These are phyloP conservation scores for Penicillium arizonense DNA, from an alignment of 495 filamentous ascomycete genomes.

Conservation along the genomic window DNA sequence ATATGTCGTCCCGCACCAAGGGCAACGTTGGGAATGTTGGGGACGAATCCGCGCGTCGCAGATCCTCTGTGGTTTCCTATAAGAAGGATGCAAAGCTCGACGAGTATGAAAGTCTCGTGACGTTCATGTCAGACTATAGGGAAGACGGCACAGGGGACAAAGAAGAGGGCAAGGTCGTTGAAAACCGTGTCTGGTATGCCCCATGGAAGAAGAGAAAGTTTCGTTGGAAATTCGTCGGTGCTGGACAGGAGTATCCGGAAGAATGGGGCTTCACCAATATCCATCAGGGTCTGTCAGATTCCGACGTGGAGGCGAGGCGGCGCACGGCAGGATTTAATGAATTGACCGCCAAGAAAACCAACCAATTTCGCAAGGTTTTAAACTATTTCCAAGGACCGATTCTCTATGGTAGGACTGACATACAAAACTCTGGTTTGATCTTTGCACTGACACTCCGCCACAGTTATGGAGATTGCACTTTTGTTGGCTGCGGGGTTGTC, in stretches of 20 bases:
- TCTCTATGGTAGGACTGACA: slow-evolving; percentile 65
- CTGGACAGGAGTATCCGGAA: slow-evolving; percentile 51
- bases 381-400: slow-evolving; percentile 76
- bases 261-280: slow-evolving; percentile 74
- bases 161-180: slow-evolving; percentile 25
- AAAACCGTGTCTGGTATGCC: slow-evolving; percentile 48
- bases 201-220: slow-evolving; percentile 58
- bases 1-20: too few species aligned
- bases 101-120: slow-evolving; percentile 55
- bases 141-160: slow-evolving; percentile 36
- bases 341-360: slow-evolving; percentile 69
- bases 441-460: too few species aligned
- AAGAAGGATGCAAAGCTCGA: slow-evolving; percentile 27
- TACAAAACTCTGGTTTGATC: neutral
- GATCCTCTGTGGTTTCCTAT: too few species aligned
- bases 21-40: too few species aligned
- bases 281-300: slow-evolving; percentile 60
- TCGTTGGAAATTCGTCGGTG: slow-evolving; percentile 36
- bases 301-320: slow-evolving; percentile 54
- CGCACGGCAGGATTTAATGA: slow-evolving; percentile 65
- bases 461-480: slow-evolving; percentile 80
- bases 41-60: too few species aligned
- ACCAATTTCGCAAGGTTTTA: slow-evolving; percentile 67
- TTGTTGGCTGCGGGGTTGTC: slow-evolving; percentile 69
- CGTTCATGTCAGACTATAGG: slow-evolving; percentile 63